phyloP scores from a whole-genome alignment of 1,284 basidiomycete genomes.

The Phlebopus sp. region DNA sequence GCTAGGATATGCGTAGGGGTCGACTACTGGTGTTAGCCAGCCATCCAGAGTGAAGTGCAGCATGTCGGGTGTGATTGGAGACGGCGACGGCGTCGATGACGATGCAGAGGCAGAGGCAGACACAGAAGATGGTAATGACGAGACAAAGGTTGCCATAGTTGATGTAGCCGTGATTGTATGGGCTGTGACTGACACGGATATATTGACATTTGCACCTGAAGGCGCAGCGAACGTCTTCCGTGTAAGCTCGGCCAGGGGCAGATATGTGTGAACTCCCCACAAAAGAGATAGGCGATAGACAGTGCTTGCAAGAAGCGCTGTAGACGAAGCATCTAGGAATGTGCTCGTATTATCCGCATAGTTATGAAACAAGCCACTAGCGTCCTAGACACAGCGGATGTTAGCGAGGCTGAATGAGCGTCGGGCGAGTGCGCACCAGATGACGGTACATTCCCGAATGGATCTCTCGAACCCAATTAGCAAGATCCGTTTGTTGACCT shows the following conservation, averaged over 20 bases:
- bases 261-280: conserved; percentile 44
- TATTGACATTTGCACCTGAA: conserved; percentile 1
- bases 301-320: conserved; percentile 74
- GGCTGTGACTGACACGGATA: conserved; percentile 14
- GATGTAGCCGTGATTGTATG: conserved; percentile 7
- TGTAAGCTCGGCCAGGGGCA: conserved; percentile 57
- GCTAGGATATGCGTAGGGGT: conserved; percentile 55
- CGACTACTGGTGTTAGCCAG: conserved; percentile 69
- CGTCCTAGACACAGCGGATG: conserved; percentile 35
- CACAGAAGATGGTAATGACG: conserved; percentile 11
- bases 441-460: conserved; percentile 65
- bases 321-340: conserved; percentile 76
- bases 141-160: conserved; percentile 9
- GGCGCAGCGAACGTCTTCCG: conserved; percentile 48
- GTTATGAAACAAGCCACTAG: conserved; percentile 66
- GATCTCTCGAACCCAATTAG: conserved; percentile 70
- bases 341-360: conserved; percentile 62
- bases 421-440: conserved; percentile 36
- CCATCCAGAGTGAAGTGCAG: conserved; percentile 47
- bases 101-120: conserved; percentile 7
- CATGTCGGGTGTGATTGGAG: conserved; percentile 16
- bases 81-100: conserved; percentile 12
- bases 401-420: neutral
- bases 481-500: conserved; percentile 58
- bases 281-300: conserved; percentile 69